Evolutionary conservation across 1,284 basidiomycete genomes (phyloP), one percentile per base, ranked within the genome.

Genomic region (Phylloporus sp.): DNA sequence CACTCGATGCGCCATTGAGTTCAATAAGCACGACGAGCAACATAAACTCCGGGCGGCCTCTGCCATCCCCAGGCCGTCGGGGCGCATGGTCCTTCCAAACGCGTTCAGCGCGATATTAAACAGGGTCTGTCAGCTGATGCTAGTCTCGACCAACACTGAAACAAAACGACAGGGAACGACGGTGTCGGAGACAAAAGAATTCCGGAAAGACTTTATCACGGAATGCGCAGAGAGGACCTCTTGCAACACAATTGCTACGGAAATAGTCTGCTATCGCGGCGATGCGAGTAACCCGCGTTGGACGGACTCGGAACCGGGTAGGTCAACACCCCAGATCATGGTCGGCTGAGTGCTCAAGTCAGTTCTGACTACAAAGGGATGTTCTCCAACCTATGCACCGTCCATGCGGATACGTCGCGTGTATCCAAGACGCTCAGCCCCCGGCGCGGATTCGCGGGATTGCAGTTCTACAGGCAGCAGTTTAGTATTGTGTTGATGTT

Each of bases 401-500:
- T 86, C 2, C 67, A 71, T 37, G 80, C 78, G 3, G 79, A 86
- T 55, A 78, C 80, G 0, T 75, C 79, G 0, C 64, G 71, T 24
- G 72, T 82, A 12, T 68, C 72, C 18, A 72, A 65, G 61, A 70
- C 64, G 18, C 66, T 76, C 57, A 74, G 74, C 63, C 75, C 74
- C n/a, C 67, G 74, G 32, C 73, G 69, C 8, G 74, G 75, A 42
- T 76, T 72, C 37, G 71, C 72, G 3, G 75, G 76, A 10, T 29
- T 76, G 6, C 69, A 76, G 53, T 77, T 75, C 34, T 86, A 80
- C 64, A 68, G 72, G 46, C 78, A 81, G 44, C 68, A 76, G 17
- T 85, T 79, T 67, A 78, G 82, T n/a, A 74, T 87, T 56, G 75
- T 87, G 28, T 72, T 87, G 53, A 72, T 79, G 40, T 84, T 84